phyloP scores from a whole-genome alignment of 345 rosid species.

The Salix arbutifolia region DNA sequence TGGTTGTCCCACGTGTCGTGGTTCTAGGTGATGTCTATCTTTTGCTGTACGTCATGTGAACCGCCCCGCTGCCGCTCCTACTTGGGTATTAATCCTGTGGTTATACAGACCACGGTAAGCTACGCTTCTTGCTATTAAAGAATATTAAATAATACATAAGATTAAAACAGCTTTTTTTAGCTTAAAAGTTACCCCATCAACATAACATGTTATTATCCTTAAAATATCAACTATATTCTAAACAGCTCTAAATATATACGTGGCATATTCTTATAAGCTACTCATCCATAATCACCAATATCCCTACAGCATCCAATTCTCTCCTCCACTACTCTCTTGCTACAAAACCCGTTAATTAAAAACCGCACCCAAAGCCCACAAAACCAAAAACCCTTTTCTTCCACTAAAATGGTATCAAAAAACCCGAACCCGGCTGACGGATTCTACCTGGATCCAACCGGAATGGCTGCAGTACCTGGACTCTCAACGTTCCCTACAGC shows the following conservation, averaged over 20 bases:
- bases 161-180: too few relatives aligned
- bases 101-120: too few relatives aligned
- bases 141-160: too few relatives aligned
- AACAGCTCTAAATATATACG: slow-evolving; percentile 7
- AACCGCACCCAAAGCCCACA: slow-evolving; percentile 3
- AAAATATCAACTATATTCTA: too few relatives aligned
- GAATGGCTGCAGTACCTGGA: background rate
- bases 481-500: slow-evolving; percentile 16
- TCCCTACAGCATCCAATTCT: slow-evolving; percentile 9
- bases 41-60: too few relatives aligned
- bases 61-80: too few relatives aligned
- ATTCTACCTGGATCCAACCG: slow-evolving; percentile 40
- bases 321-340: background rate
- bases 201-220: too few relatives aligned
- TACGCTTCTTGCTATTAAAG: too few relatives aligned
- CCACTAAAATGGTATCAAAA: slow-evolving; percentile 54
- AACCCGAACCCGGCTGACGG: slow-evolving; percentile 53
- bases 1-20: too few relatives aligned
- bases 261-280: slow-evolving; percentile 28
- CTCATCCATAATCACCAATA: background rate
- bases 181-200: too few relatives aligned
- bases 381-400: background rate
- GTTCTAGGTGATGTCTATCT: too few relatives aligned
- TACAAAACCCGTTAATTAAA: slow-evolving; percentile 10
- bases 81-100: too few relatives aligned